phyloP scores from a whole-genome alignment of 2,329 filamentous ascomycete genomes.

The Lithohypha guttulata region DNA sequence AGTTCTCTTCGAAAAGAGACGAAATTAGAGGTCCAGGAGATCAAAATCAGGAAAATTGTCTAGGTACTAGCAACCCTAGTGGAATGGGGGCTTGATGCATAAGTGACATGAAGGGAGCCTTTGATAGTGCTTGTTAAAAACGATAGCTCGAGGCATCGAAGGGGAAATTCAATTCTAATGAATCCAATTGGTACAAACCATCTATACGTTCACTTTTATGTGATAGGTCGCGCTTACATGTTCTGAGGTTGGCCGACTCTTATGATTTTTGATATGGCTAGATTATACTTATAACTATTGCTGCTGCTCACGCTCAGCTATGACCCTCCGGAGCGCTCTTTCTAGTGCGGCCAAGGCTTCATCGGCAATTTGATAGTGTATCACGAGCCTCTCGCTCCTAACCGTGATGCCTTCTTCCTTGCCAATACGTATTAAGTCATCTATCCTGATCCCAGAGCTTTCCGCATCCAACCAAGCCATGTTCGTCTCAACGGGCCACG shows the following conservation, averaged over 20 bases:
- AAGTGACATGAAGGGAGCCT: too few relatives aligned
- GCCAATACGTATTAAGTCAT: constrained; percentile 45
- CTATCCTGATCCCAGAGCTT: constrained; percentile 42
- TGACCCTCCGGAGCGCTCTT: constrained; percentile 23
- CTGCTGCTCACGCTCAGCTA: background rate
- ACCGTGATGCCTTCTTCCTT: constrained; percentile 48
- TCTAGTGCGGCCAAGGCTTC: constrained; percentile 24
- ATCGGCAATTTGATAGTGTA: constrained; percentile 53
- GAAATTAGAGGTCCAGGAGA: too few relatives aligned
- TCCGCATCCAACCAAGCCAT: constrained; percentile 79
- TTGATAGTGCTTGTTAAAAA: too few relatives aligned
- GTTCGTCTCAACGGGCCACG: constrained; percentile 70
- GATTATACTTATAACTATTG: background rate
- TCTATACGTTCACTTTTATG: background rate
- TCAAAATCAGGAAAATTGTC: too few relatives aligned
- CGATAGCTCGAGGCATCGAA: background rate
- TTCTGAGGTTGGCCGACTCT: background rate
- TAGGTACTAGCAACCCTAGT: too few relatives aligned
- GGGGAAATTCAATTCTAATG: background rate
- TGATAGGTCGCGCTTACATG: background rate
- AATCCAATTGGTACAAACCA: background rate
- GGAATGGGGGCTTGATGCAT: too few relatives aligned
- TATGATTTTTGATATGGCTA: too few relatives aligned
- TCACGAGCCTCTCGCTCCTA: constrained; percentile 49
- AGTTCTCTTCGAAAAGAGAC: too few relatives aligned